Conservation (phyloP, 495 filamentous ascomycete genomes). For the Sordaria brevicollis region DNA sequence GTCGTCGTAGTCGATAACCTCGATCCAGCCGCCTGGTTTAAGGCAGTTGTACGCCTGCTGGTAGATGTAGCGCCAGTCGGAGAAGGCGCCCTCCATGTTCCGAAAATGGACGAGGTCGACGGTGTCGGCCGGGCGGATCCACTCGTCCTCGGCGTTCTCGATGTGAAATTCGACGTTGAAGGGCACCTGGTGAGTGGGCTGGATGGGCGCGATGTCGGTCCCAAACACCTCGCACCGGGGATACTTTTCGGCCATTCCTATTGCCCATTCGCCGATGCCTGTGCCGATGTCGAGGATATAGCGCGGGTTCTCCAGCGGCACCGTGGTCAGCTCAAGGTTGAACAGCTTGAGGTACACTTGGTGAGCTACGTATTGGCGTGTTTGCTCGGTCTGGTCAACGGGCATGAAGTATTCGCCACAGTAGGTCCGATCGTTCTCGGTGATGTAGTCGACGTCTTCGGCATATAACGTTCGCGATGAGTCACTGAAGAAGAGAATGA, state of each 20-base stretch:
- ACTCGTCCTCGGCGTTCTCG: slow-evolving; percentile 52
- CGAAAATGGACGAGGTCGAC: slow-evolving; percentile 62
- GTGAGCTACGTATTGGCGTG: slow-evolving; percentile 56
- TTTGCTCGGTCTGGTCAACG: slow-evolving; percentile 64
- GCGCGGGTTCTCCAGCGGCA: slow-evolving; percentile 40
- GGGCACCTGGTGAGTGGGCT: slow-evolving; percentile 40
- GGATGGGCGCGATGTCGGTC: slow-evolving; percentile 56
- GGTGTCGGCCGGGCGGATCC: slow-evolving; percentile 43
- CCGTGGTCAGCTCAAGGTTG: slow-evolving; percentile 48
- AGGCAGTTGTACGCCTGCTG: slow-evolving; percentile 48
- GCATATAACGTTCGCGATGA: slow-evolving; percentile 50
- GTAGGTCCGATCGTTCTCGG: slow-evolving; percentile 61
- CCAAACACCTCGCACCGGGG: slow-evolving; percentile 56
- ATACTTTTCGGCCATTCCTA: slow-evolving; percentile 54
- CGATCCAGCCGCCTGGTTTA: slow-evolving; percentile 55
- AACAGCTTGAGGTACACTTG: slow-evolving; percentile 54
- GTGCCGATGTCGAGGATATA: slow-evolving; percentile 63
- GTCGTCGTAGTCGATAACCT: slow-evolving; percentile 48
- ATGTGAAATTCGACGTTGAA: slow-evolving; percentile 63
- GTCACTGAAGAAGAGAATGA: slow-evolving; percentile 22
- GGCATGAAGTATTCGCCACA: slow-evolving; percentile 65
- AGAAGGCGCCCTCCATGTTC: slow-evolving; percentile 51
- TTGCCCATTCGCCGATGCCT: slow-evolving; percentile 65
- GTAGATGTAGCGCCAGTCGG: slow-evolving; percentile 52
- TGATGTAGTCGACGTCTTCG: slow-evolving; percentile 41